Base-by-base conservation (phyloP, 306 rosid genomes). In the Chamaecrista fasciculata region DNA sequence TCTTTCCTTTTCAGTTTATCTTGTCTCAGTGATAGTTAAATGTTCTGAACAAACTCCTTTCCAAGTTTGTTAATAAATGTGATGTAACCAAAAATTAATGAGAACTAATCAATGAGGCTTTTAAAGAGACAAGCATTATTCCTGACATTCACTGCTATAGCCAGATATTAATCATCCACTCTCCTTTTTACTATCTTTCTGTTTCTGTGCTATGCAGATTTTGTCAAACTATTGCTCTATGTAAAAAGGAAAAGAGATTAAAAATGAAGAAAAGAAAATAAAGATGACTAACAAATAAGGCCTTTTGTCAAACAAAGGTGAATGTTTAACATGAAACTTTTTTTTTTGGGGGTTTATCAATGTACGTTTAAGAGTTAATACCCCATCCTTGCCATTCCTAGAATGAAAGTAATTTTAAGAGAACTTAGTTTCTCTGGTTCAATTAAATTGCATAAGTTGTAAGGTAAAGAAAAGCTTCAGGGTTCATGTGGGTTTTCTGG, bases 341-440 rank as follows among this genome's bases (percentile, higher is more conserved):
- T n/a, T n/a, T n/a, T n/a, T n/a, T n/a, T n/a, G n/a, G n/a, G n/a
- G n/a, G n/a, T n/a, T n/a, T n/a, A 26, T 58, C 33, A 46, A 73
- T 14, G 66, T 40, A 29, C 3, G 16, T 55, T 28, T 16, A n/a
- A 55, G 2, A 43, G 31, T 63, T 43, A 72, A 50, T 53, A 42
- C 71, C 37, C 12, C 40, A 14, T 36, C 62, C 40, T 78, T 25
- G 68, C 49, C 18, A 60, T 44, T 55, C 11, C 62, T 12, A 11
- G 4, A 1, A 6, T 40, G 40, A n/a, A n/a, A 47, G 8, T 39
- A 14, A 52, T 67, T 31, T 51, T 25, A 53, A 18, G 49, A 67
- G 25, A 62, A 42, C 49, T 25, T 63, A 58, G 57, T 46, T 34
- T n/a, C 25, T 60, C 59, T 53, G 37, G 56, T 78, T 73, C 61